Evolutionary conservation across 2,329 filamentous ascomycete genomes (phyloP).

Genomic region (Sclerotiophoma versabilis): DNA sequence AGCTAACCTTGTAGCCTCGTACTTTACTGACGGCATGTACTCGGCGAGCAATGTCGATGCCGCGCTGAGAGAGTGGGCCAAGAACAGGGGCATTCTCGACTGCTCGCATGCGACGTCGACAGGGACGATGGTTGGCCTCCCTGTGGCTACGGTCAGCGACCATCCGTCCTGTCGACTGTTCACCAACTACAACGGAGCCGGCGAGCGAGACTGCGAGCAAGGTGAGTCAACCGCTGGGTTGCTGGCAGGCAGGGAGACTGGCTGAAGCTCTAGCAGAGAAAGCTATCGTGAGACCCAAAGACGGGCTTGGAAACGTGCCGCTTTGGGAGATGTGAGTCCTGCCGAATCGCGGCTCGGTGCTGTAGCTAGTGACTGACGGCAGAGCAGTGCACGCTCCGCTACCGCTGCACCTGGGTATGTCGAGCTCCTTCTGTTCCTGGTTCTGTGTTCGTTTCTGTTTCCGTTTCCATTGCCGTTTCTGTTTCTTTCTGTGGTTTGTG

Average conservation of each 20-base stretch:
- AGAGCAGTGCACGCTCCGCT: neutral
- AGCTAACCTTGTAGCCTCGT: too few relatives aligned
- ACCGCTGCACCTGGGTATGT: neutral
- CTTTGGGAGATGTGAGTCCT: constrained; percentile 27
- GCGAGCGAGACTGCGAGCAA: constrained; percentile 12
- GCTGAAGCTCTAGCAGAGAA: too few relatives aligned
- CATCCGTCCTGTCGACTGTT: constrained; percentile 21
- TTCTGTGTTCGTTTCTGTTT: too few relatives aligned
- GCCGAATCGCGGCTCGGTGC: too few relatives aligned
- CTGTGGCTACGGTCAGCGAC: constrained; percentile 18
- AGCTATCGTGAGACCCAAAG: neutral
- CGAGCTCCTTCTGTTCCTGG: too few relatives aligned
- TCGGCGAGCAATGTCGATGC: too few relatives aligned
- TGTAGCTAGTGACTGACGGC: too few relatives aligned
- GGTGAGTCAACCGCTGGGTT: constrained; percentile 1
- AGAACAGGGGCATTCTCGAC: neutral
- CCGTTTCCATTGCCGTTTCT: neutral
- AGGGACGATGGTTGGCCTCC: constrained; percentile 17
- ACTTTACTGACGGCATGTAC: too few relatives aligned
- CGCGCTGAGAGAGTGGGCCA: too few relatives aligned
- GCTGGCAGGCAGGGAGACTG: neutral
- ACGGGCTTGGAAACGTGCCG: constrained; percentile 20
- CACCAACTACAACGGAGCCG: constrained; percentile 26
- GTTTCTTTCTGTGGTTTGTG: neutral
- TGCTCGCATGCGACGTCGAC: constrained; percentile 16